Conservation (phyloP, 2,329 filamentous ascomycete genomes). For the Fusarium sp. region DNA sequence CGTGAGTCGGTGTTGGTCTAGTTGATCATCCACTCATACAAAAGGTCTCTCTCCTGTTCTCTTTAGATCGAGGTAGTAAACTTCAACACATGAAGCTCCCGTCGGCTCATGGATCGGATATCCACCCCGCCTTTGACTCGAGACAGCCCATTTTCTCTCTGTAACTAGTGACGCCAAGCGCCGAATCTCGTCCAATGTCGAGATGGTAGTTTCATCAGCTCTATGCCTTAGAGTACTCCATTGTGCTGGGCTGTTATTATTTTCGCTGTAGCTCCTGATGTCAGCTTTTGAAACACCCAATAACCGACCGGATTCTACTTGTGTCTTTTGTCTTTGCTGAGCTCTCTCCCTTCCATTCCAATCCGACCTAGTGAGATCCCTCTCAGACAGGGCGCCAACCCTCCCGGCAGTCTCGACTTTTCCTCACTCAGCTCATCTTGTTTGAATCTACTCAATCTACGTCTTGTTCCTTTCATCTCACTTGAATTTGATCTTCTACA, state of each 20-base stretch:
- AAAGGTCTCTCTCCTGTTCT: neutral
- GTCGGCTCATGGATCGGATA: neutral
- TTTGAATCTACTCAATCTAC: neutral
- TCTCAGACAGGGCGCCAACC: slow-evolving; percentile 14
- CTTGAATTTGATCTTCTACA: neutral
- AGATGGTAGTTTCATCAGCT: neutral
- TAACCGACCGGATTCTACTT: neutral
- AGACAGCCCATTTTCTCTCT: slow-evolving; percentile 1
- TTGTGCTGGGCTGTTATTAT: neutral
- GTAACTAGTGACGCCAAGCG: neutral
- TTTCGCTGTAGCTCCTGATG: neutral
- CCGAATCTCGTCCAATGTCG: neutral
- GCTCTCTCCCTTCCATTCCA: slow-evolving; percentile 30
- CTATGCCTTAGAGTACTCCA: neutral
- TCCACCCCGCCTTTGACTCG: slow-evolving; percentile 3
- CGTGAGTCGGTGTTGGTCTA: slow-evolving; percentile 10
- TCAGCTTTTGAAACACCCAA: slow-evolving; percentile 11
- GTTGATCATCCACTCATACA: slow-evolving; percentile 14
- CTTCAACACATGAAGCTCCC: slow-evolving; percentile 1
- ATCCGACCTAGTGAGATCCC: slow-evolving; percentile 8
- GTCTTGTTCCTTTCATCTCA: neutral
- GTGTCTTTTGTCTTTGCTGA: neutral
- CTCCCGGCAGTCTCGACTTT: slow-evolving; percentile 4
- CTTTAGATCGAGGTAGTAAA: neutral
- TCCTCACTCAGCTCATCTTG: neutral